Evolutionary conservation across 441 rosid genomes (phyloP), one percentile per base, ranked within the genome.

Genomic region (Syzygium malaccense): DNA sequence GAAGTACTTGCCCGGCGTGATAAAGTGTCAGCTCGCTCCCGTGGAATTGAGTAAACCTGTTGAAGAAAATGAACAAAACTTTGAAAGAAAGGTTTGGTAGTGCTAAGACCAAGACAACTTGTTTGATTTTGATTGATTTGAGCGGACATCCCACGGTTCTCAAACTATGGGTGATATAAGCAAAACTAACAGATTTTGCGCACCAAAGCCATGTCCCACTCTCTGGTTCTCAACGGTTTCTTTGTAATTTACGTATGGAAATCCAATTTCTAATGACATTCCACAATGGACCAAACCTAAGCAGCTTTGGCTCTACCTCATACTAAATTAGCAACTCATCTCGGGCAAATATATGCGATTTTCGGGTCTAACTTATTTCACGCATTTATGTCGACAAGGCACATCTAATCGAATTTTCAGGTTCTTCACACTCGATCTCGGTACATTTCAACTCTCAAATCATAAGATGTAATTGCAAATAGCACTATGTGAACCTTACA

Each of bases 401-500:
- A 0, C 8, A 6, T 71, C 14, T 20, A 37, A 37, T 37, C 0
- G 0, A 71, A 37, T 71, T 71, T 20, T 11, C 6, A 3, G 1
- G 23, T 19, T 4, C 14, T 71, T 0, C 23, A 9, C 3, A 5
- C 23, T 32, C 9, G 25, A 4, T 66, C 45, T 9, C 48, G 5
- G 9, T 33, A 9, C 1, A 7, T 71, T 8, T 45, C 9, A 3
- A 2, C 80, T 71, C 12, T 68, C 11, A 33, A 6, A 19, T 33
- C 48, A 8, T 66, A 32, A 66, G 45, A 32, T 18, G 78, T 66
- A 0, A 45, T 17, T 1, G 25, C 7, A 18, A 8, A 18, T 66
- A 32, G 6, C 33, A 18, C 23, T 0, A 30, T 66, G 25, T 2
- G 33, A 32, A 32, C 11, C 25, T 18, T 20, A 32, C 5, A 17